Evolutionary conservation across 2,329 filamentous ascomycete genomes (phyloP).

Genomic region (Dissoconium aciculare): DNA sequence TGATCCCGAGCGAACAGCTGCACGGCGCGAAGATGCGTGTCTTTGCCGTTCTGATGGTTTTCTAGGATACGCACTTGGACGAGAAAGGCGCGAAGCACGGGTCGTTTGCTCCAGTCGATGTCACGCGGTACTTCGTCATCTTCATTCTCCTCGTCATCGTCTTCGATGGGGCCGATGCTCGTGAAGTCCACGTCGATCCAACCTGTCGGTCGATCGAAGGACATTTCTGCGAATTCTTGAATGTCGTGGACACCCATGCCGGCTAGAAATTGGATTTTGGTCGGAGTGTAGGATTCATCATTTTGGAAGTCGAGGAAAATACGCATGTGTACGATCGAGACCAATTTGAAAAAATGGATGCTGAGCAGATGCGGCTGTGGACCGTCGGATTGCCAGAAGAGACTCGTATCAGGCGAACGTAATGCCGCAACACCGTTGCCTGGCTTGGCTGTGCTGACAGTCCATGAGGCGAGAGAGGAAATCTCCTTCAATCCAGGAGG

Average conservation of each 20-base stretch:
- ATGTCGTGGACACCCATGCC: constrained; percentile 87
- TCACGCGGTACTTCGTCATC: constrained; percentile 19
- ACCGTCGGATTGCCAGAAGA: constrained; percentile 78
- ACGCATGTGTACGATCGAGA: constrained; percentile 62
- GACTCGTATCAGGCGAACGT: constrained; percentile 53
- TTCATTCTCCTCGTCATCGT: constrained; percentile 19
- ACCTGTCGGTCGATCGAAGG: constrained; percentile 62
- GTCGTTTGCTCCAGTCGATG: constrained; percentile 41
- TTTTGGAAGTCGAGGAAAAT: constrained; percentile 80
- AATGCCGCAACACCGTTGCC: constrained; percentile 66
- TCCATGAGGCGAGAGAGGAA: constrained; percentile 69
- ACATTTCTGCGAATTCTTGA: constrained; percentile 70
- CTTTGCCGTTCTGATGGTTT: constrained; percentile 98
- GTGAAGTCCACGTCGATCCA: constrained; percentile 76
- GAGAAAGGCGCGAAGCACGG: constrained; percentile 70
- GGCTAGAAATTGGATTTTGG: constrained; percentile 74
- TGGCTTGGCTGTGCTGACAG: constrained; percentile 66
- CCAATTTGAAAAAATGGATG: constrained; percentile 72
- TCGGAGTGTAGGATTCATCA: constrained; percentile 94
- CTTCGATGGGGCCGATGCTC: constrained; percentile 39
- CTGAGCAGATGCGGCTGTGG: constrained; percentile 71
- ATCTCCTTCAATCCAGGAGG: constrained; percentile 57
- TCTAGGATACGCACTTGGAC: constrained; percentile 83
- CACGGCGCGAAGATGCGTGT: constrained; percentile 88
- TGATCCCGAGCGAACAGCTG: constrained; percentile 57